Percentiles rank a stretch among this genome's conserved stretches.
Evolutionary conservation across 2,329 filamentous ascomycete species (phyloP).

Genomic region (Penicillium sp.): DNA sequence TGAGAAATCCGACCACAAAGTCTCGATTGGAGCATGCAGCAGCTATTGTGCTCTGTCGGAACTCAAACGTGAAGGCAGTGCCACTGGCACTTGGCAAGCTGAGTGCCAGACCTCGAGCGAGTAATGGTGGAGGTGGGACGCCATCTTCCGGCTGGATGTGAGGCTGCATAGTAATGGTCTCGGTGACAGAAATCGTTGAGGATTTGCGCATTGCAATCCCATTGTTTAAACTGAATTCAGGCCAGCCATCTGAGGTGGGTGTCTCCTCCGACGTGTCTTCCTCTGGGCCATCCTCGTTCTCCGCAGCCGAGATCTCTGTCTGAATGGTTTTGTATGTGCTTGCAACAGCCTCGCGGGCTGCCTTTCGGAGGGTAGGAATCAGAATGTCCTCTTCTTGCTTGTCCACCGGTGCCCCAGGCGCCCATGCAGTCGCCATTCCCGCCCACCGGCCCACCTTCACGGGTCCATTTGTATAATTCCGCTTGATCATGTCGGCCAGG

Average conservation of each 20-base stretch:
- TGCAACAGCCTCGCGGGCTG: slow-evolving; percentile 41
- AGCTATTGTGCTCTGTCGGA: slow-evolving; percentile 34
- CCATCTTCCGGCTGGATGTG: slow-evolving; percentile 21
- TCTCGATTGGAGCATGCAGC: slow-evolving; percentile 39
- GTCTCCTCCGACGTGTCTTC: slow-evolving; percentile 9
- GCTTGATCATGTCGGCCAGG: slow-evolving; percentile 34
- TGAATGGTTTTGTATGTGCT: slow-evolving; percentile 37
- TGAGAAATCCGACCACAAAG: slow-evolving; percentile 39
- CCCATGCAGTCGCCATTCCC: slow-evolving; percentile 38
- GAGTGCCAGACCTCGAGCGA: slow-evolving; percentile 36
- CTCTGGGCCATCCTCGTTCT: slow-evolving; percentile 16
- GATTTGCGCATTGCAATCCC: slow-evolving; percentile 32
- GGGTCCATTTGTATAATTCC: slow-evolving; percentile 39
- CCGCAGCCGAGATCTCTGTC: slow-evolving; percentile 40
- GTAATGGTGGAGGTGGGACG: slow-evolving; percentile 32
- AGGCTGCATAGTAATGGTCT: slow-evolving; percentile 37
- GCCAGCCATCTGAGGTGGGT: slow-evolving; percentile 15
- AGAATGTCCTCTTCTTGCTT: slow-evolving; percentile 40
- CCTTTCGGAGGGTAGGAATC: slow-evolving; percentile 41
- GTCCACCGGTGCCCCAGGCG: slow-evolving; percentile 32
- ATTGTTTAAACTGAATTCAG: slow-evolving; percentile 25
- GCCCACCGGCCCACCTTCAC: slow-evolving; percentile 39
- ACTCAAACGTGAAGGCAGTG: slow-evolving; percentile 31
- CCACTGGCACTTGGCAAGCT: slow-evolving; percentile 33
- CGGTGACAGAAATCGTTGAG: slow-evolving; percentile 42